phyloP scores from a whole-genome alignment of 2,329 filamentous ascomycete genomes.

The Chaetomiaceae sp. region DNA sequence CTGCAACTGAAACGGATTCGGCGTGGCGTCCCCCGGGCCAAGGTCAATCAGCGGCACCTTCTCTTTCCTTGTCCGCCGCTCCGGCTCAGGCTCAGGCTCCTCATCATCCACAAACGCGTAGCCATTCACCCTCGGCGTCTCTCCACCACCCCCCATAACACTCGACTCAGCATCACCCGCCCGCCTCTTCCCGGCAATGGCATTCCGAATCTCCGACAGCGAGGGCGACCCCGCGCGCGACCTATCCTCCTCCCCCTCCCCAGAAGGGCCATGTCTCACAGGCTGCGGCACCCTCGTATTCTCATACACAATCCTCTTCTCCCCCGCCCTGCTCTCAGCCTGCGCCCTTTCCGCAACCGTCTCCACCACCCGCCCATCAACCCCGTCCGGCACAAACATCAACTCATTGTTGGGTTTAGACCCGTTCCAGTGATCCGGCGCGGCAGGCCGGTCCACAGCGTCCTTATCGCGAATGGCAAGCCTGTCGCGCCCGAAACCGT shows the following conservation, averaged over 20 bases:
- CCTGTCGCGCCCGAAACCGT: slow-evolving; percentile 54
- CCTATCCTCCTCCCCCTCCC: slow-evolving; percentile 28
- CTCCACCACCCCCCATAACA: slow-evolving; percentile 49
- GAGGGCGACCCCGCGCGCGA: slow-evolving; percentile 70
- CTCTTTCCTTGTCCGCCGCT: slow-evolving; percentile 24
- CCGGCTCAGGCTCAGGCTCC: slow-evolving; percentile 51
- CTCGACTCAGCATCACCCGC: slow-evolving; percentile 58
- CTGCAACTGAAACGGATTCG: slow-evolving; percentile 76
- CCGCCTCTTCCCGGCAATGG: slow-evolving; percentile 69
- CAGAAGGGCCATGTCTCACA: background rate
- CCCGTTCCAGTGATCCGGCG: slow-evolving; percentile 67
- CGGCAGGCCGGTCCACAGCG: slow-evolving; percentile 65
- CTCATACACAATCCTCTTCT: slow-evolving; percentile 72
- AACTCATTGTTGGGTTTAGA: slow-evolving; percentile 71
- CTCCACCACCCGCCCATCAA: slow-evolving; percentile 50
- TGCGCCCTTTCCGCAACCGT: slow-evolving; percentile 68
- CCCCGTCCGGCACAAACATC: slow-evolving; percentile 75
- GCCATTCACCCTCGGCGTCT: slow-evolving; percentile 87
- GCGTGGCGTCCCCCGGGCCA: slow-evolving; percentile 56
- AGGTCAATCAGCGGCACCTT: slow-evolving; percentile 48
- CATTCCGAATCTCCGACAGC: slow-evolving; percentile 76
- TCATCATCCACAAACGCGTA: slow-evolving; percentile 93
- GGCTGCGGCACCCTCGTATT: slow-evolving; percentile 73
- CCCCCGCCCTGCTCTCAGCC: slow-evolving; percentile 65
- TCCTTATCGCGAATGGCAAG: slow-evolving; percentile 63